Evolutionary conservation across 2,329 filamentous ascomycete genomes (phyloP), one percentile per base, ranked within the genome.

Genomic region (Nigrospora sphaerica): DNA sequence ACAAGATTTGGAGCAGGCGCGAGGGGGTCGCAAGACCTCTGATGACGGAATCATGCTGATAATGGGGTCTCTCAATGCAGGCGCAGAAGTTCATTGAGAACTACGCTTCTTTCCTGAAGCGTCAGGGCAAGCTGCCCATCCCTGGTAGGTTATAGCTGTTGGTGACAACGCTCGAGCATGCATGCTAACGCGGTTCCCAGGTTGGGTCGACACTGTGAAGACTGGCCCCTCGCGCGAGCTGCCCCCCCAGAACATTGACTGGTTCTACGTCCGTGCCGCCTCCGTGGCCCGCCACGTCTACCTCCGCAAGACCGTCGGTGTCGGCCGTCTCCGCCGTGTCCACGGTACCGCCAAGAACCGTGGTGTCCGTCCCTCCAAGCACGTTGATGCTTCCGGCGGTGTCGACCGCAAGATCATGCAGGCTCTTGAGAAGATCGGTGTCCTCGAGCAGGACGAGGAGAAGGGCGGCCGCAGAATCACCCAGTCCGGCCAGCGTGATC

Each of bases 141-240:
- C 88, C 88, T 71, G 86, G 87, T 91, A 81, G 68, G 83, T 77
- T 37, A 49, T 39, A 42, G 17, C 23, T n/a, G 44, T 39, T 32
- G 14, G 19, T 32, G 16, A n/a, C 17, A 41, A 14, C 4, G 10
- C 23, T 39, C 1, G 16, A 5, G 4, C 6, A 13, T 14, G 23
- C 16, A 31, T 9, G 12, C 39, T 23, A 31, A 35, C 32, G 4
- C 44, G 48, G 37, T n/a, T 51, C 43, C 5, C 51, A 95, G 90
- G 89, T 80, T 97, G 92, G 92, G 92, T 96, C 73, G 93, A 98
- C 72, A 96, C 92, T 67, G 93, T 97, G 78, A 98, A 98, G 87
- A 96, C 92, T 62, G 92, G 89, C 66, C 81, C 85, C 70, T 86
- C 87, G 71, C 95, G 95, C 77, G 93, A 98, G 81, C 87, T 98